These are phyloP conservation scores for Dalbergia cochinchinensis DNA, from an alignment of 306 rosid species.

Conservation along the genomic window DNA sequence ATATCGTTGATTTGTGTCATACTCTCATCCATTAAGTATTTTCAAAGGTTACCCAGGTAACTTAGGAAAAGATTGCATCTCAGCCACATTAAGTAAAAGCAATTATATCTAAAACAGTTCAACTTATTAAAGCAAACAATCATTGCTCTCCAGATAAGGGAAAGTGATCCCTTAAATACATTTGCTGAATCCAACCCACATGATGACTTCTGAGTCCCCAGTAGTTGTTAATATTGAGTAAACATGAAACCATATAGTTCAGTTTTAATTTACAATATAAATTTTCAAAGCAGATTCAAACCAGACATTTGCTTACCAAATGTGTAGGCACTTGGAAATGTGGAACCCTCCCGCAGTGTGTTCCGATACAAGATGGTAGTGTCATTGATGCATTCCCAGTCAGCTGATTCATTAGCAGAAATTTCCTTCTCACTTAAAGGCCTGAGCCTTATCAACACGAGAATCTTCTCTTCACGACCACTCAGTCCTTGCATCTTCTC, in stretches of 20 bases:
- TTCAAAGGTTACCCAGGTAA: background rate
- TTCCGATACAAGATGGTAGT: conserved; percentile 89
- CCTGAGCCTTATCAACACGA: conserved; percentile 89
- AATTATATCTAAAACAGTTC: conserved; percentile 3
- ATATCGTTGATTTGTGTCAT: background rate
- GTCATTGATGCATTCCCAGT: conserved; percentile 98
- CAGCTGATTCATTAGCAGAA: conserved; percentile 74
- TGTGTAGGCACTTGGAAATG: conserved; percentile 92
- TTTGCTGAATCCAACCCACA: conserved; percentile 23
- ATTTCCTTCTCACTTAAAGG: conserved; percentile 89
- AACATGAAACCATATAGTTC: conserved; percentile 12
- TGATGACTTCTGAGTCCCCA: conserved; percentile 27
- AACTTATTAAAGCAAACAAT: conserved; percentile 29
- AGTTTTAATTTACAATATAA: conserved; percentile 31
- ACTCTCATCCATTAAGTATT: background rate
- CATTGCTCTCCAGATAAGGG: conserved; percentile 7
- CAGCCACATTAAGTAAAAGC: background rate
- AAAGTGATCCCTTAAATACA: conserved; percentile 19
- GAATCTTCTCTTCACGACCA: conserved; percentile 92
- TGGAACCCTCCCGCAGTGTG: conserved; percentile 95
- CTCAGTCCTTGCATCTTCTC: conserved; percentile 80
- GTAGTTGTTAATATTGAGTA: conserved; percentile 17
- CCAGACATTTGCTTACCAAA: conserved; percentile 71
- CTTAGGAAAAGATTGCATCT: conserved; percentile 28
- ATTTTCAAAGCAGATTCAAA: conserved; percentile 13